Evolutionary conservation across 2,329 filamentous ascomycete genomes (phyloP).

Genomic region (Xylariaceae sp.): DNA sequence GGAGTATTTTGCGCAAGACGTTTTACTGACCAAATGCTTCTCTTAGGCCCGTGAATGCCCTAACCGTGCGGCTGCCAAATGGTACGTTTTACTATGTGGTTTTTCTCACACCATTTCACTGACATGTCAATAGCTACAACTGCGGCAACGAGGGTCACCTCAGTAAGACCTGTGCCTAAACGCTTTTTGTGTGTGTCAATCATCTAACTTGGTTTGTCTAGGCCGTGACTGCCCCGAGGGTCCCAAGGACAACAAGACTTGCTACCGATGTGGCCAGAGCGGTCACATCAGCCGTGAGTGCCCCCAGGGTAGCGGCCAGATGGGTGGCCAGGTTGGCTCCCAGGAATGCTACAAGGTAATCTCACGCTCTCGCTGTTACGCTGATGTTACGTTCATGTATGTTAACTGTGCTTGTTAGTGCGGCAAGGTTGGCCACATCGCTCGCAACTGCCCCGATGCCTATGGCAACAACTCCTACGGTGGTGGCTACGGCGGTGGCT

Average conservation of each 20-base stretch:
- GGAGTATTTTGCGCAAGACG: conserved; percentile 11
- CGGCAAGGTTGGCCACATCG: conserved; percentile 93
- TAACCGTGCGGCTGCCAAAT: conserved; percentile 75
- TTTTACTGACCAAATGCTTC: conserved; percentile 26
- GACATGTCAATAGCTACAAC: conserved; percentile 33
- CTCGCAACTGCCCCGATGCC: conserved; percentile 76
- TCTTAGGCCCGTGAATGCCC: conserved; percentile 76
- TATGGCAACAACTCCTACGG: conserved; percentile 46
- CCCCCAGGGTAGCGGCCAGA: conserved; percentile 47
- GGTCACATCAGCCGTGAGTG: conserved; percentile 93
- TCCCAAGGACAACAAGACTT: conserved; percentile 77
- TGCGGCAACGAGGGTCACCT: conserved; percentile 64
- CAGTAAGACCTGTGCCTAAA: conserved; percentile 48
- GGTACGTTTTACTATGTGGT: conserved; percentile 48
- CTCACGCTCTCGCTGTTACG: neutral
- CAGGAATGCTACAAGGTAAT: conserved; percentile 85
- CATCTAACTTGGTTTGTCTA: conserved; percentile 32
- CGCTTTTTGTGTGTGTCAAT: conserved; percentile 5
- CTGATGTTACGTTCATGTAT: neutral
- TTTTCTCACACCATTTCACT: neutral
- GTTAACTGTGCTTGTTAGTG: conserved; percentile 49
- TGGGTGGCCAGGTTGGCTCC: conserved; percentile 36
- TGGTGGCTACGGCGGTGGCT: conserved; percentile 40
- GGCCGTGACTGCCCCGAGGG: conserved; percentile 88
- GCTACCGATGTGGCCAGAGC: conserved; percentile 72